Conservation (phyloP, 2,329 filamentous ascomycete genomes). For the Phaeophleospora eucalypticola region DNA sequence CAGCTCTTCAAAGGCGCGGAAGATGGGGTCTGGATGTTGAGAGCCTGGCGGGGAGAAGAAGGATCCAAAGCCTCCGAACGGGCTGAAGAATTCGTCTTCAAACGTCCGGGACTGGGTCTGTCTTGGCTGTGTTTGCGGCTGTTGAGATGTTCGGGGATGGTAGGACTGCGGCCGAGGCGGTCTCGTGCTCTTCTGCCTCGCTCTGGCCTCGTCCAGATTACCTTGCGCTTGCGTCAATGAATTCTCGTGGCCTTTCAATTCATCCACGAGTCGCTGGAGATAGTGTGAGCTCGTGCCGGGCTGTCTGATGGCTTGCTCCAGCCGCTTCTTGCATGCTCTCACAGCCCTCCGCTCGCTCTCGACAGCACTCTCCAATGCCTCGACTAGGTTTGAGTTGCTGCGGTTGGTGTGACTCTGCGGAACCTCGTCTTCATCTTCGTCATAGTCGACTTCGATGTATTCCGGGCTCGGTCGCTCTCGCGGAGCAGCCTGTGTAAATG, state of each 20-base stretch:
- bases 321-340: conserved; percentile 22
- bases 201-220: conserved; percentile 13
- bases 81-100: conserved; percentile 17
- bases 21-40: conserved; percentile 15
- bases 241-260: conserved; percentile 23
- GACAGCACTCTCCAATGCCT: conserved; percentile 22
- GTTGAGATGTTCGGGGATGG: conserved; percentile 7
- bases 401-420: conserved; percentile 7
- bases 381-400: conserved; percentile 13
- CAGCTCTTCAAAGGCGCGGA: conserved; percentile 19
- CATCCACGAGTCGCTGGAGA: conserved; percentile 24
- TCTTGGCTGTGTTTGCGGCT: conserved; percentile 5
- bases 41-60: conserved; percentile 3
- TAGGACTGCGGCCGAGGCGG: conserved; percentile 10
- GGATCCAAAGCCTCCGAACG: conserved; percentile 12
- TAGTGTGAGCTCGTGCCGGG: conserved; percentile 18
- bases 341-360: conserved; percentile 20
- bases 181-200: conserved; percentile 9
- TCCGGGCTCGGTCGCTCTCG: conserved; percentile 7
- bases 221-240: conserved; percentile 15
- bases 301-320: conserved; percentile 26
- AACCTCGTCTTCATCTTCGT: conserved; percentile 12
- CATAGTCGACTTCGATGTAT: conserved; percentile 20
- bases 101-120: conserved; percentile 6
- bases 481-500: background rate